These are phyloP conservation scores for Erigeron philadelphicus DNA, from an alignment of 140 eudicot species.

Conservation along the genomic window DNA sequence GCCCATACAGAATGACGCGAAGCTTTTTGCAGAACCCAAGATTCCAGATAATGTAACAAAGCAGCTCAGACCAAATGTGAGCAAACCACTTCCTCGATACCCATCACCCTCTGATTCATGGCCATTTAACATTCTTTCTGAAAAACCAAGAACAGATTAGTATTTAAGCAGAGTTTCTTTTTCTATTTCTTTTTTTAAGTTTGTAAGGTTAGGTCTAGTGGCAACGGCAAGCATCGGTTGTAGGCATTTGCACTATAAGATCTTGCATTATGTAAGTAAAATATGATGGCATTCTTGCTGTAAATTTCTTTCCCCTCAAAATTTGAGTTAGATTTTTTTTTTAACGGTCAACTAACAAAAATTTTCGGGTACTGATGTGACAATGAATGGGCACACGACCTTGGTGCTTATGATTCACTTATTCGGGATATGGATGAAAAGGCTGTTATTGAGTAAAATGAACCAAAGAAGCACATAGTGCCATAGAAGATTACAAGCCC, in stretches of 20 bases:
- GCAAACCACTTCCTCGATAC: constrained; percentile 67
- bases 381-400: too few relatives aligned
- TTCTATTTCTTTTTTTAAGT: background rate
- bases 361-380: too few relatives aligned
- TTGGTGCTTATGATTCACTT: too few relatives aligned
- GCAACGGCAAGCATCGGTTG: background rate
- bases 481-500: too few relatives aligned
- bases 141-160: constrained; percentile 29
- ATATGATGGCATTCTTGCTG: constrained; percentile 15
- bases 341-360: too few relatives aligned
- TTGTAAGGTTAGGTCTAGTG: constrained; percentile 13
- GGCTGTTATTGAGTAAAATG: too few relatives aligned
- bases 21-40: constrained; percentile 25
- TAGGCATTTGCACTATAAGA: constrained; percentile 7
- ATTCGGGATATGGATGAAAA: too few relatives aligned
- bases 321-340: background rate
- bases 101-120: constrained; percentile 62
- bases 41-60: constrained; percentile 20
- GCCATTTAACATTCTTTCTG: constrained; percentile 56
- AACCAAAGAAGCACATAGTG: too few relatives aligned
- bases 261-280: background rate
- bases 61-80: constrained; percentile 38
- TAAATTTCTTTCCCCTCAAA: background rate
- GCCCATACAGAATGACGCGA: constrained; percentile 44
- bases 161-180: background rate